Evolutionary conservation across 345 rosid species (phyloP), one percentile per base, ranked within the genome.

Genomic region (Cardamine chenopodiifolia): DNA sequence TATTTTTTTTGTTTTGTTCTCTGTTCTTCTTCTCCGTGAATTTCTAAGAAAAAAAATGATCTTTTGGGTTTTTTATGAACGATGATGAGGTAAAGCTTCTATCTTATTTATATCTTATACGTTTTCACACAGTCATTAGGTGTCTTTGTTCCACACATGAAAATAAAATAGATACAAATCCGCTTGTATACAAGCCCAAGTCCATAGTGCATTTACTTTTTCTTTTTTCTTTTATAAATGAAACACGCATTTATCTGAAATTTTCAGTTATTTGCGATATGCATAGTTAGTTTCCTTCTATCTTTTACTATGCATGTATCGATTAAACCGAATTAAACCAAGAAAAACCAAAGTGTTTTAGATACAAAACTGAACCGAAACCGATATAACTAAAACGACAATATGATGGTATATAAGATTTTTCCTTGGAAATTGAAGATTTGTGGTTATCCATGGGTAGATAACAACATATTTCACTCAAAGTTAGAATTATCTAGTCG

Each of bases 21-120:
- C 20, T 70, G 31, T 74, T 66, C 32, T 58, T 74, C 53, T 17
- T 61, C 54, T 58, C 66, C 78, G 72, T 74, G 66, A 74, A 56
- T 55, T 65, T 74, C 58, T 66, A 18, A 44, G 49, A 0, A 54
- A 44, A 28, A 52, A 20, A 11, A 15, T 53, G 37, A 45, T 56
- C 48, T 2, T 55, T 72, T 64, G 44, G 55, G 23, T 11, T 57
- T 62, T 56, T 62, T 32, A 72, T 9, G 70, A 62, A 28, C 25
- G 77, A 54, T 45, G 59, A 20, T 20, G 55, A 22, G 23, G 48
- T 59, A 53, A 48, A 22, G 44, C 66, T 59, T 57, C 32, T 3
- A 8, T 56, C n/a, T 39, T 70, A 48, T 71, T 39, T 70, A 48
- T 71, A 48, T 25, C 17, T 12, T 8, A 17, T 39, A 50, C 42